Percentiles rank a stretch among this genome's conserved stretches.
These are phyloP conservation scores for Cordyceps cateniannulata DNA, from an alignment of 2,329 filamentous ascomycete genomes.

Conservation along the genomic window DNA sequence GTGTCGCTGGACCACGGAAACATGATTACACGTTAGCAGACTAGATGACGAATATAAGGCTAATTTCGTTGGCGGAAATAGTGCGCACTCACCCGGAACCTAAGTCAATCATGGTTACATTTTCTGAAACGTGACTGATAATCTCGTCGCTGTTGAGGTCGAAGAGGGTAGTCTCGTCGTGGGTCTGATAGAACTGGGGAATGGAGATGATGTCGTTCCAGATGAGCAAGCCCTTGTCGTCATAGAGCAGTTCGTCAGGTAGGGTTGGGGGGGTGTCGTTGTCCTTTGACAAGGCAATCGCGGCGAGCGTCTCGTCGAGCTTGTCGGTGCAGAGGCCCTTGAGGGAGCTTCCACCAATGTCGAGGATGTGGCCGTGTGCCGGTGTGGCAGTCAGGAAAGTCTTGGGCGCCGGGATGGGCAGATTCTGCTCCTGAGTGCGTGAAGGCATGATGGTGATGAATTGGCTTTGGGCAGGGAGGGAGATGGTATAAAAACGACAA, in stretches of 20 bases:
- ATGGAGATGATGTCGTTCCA: slow-evolving; percentile 37
- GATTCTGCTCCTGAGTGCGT: not conserved
- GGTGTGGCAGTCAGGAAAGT: slow-evolving; percentile 12
- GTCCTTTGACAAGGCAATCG: slow-evolving; percentile 18
- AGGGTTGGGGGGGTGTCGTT: slow-evolving; percentile 21
- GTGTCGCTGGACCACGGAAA: slow-evolving; percentile 27
- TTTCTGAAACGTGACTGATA: slow-evolving; percentile 22
- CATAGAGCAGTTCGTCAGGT: slow-evolving; percentile 35
- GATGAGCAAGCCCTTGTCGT: slow-evolving; percentile 31
- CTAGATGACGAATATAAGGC: slow-evolving; percentile 10
- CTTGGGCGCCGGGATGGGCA: not conserved
- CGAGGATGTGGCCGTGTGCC: slow-evolving; percentile 27
- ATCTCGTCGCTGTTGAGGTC: slow-evolving; percentile 29
- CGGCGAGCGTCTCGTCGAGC: slow-evolving; percentile 21
- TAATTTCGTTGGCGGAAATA: not conserved
- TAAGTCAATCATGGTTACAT: slow-evolving; percentile 32
- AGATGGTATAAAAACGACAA: not conserved
- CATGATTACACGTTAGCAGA: slow-evolving; percentile 13
- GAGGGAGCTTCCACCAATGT: slow-evolving; percentile 34
- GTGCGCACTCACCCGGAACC: slow-evolving; percentile 33
- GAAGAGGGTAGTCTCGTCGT: slow-evolving; percentile 33
- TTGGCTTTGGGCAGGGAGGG: not conserved
- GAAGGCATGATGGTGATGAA: not conserved
- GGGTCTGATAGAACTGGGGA: slow-evolving; percentile 34
- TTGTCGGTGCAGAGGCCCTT: slow-evolving; percentile 21